Percentiles rank a stretch among this genome's conserved stretches.
Conservation (phyloP, 306 rosid species). For the Glycyrrhiza uralensis region DNA sequence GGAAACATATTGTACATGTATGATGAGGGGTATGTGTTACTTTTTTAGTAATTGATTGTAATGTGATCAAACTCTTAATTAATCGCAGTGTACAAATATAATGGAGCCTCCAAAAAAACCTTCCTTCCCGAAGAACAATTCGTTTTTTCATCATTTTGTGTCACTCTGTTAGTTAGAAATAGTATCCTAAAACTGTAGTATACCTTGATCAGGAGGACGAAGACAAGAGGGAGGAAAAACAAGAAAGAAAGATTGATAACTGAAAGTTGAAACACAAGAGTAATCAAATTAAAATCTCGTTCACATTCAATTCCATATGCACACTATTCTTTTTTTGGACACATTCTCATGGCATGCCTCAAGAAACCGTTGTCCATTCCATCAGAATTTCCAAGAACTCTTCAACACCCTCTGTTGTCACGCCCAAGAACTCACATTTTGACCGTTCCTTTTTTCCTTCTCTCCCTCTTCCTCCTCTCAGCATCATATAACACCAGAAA, state of each 20-base stretch:
- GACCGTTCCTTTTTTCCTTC: slow-evolving; percentile 17
- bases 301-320: neutral
- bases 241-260: neutral
- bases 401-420: slow-evolving; percentile 7
- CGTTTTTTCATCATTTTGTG: neutral
- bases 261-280: neutral
- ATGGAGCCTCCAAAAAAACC: too few relatives aligned
- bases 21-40: too few relatives aligned
- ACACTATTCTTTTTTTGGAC: neutral
- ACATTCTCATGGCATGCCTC: slow-evolving; percentile 17
- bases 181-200: neutral
- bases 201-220: too few relatives aligned
- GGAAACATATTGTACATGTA: too few relatives aligned
- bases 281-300: neutral
- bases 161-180: neutral
- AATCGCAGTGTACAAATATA: too few relatives aligned
- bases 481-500: slow-evolving; percentile 14
- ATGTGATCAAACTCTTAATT: too few relatives aligned
- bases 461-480: slow-evolving; percentile 33
- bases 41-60: too few relatives aligned
- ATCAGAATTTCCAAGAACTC: slow-evolving; percentile 21
- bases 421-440: slow-evolving; percentile 39
- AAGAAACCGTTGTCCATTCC: slow-evolving; percentile 22
- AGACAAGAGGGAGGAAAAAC: neutral
- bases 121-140: too few relatives aligned